Percentiles rank a stretch among this genome's conserved stretches.
phyloP scores from a whole-genome alignment of 2,329 filamentous ascomycete genomes.

The Whalleya microplaca region DNA sequence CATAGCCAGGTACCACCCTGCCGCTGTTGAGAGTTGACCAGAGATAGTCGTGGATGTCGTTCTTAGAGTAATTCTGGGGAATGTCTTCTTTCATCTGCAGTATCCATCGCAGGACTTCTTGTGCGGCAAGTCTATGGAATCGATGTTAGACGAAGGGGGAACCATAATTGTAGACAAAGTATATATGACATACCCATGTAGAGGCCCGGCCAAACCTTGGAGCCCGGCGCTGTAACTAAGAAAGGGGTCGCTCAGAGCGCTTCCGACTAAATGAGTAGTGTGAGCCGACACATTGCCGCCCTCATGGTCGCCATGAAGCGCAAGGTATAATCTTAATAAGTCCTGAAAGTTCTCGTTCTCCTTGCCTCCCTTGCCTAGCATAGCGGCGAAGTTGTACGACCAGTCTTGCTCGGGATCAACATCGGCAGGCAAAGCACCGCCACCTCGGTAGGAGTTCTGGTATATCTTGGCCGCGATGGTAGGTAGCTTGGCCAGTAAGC shows the following conservation, averaged over 20 bases:
- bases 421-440: conserved; percentile 72
- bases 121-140: conserved; percentile 75
- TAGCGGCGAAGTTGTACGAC: conserved; percentile 97
- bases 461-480: conserved; percentile 98
- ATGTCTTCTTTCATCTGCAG: conserved; percentile 92
- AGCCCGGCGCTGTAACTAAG: conserved; percentile 95
- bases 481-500: conserved; percentile 91
- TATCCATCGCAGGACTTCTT: conserved; percentile 97
- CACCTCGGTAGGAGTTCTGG: conserved; percentile 82
- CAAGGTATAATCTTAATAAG: conserved; percentile 88
- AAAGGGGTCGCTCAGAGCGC: conserved; percentile 92
- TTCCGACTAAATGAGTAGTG: conserved; percentile 91
- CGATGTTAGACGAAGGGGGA: conserved; percentile 3
- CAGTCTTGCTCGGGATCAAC: conserved; percentile 89
- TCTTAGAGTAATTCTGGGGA: conserved; percentile 74
- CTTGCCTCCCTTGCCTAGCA: conserved; percentile 87
- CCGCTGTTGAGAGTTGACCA: conserved; percentile 93
- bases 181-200: conserved; percentile 67
- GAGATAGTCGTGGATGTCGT: conserved; percentile 86
- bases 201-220: conserved; percentile 90
- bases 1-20: conserved; percentile 92
- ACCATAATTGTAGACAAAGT: conserved; percentile 1
- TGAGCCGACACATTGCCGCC: conserved; percentile 98
- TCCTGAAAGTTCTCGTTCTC: conserved; percentile 96
- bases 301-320: conserved; percentile 97